Evolutionary conservation across 2,329 filamentous ascomycete genomes (phyloP).

Genomic region (Xylariales sp.): DNA sequence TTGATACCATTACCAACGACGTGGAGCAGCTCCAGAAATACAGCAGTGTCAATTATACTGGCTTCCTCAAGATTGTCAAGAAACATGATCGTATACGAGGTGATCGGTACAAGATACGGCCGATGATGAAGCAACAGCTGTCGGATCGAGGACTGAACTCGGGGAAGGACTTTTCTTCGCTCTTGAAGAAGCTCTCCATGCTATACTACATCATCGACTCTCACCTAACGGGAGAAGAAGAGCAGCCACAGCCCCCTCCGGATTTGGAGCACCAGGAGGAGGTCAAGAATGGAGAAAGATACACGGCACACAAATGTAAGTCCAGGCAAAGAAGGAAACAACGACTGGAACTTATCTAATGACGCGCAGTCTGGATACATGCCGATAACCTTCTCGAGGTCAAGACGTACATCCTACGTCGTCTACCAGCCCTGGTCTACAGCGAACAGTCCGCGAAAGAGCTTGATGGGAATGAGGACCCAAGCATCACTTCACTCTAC

Average conservation of each 20-base stretch:
- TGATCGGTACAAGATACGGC: conserved; percentile 78
- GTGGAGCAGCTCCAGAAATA: conserved; percentile 92
- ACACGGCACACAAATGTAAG: conserved; percentile 83
- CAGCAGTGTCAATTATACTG: conserved; percentile 94
- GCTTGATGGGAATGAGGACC: conserved; percentile 75
- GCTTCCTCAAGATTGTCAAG: conserved; percentile 96
- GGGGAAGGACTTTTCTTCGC: conserved; percentile 79
- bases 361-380: conserved; percentile 77
- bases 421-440: conserved; percentile 86
- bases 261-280: conserved; percentile 50
- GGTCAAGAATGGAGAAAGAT: conserved; percentile 63
- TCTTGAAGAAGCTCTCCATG: conserved; percentile 85
- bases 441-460: conserved; percentile 83
- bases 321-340: conserved; percentile 5
- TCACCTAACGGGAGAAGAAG: conserved; percentile 62
- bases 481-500: conserved; percentile 91
- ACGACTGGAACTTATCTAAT: not conserved
- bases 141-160: conserved; percentile 91
- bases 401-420: conserved; percentile 90
- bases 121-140: conserved; percentile 85
- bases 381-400: conserved; percentile 93
- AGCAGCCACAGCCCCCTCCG: conserved; percentile 32
- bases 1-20: conserved; percentile 85
- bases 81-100: conserved; percentile 96
- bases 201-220: conserved; percentile 96